These are phyloP conservation scores for Rosa multiflora DNA, from an alignment of 306 rosid species.

Conservation along the genomic window DNA sequence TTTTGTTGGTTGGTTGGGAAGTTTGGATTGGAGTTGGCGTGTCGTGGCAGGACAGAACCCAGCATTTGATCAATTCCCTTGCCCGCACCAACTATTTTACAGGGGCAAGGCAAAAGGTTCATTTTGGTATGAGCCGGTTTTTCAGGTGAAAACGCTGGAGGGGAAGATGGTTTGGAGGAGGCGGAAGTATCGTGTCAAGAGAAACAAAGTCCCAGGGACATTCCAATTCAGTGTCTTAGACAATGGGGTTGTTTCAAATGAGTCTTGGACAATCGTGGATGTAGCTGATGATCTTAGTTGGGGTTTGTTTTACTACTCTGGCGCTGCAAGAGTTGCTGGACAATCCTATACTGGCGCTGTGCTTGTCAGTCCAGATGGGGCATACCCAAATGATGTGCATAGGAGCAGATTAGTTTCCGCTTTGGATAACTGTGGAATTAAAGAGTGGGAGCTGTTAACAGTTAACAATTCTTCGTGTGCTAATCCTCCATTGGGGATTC, in stretches of 20 bases:
- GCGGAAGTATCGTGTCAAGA: constrained; percentile 70
- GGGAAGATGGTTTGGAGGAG: constrained; percentile 83
- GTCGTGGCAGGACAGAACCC: constrained; percentile 87
- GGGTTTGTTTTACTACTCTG: constrained; percentile 81
- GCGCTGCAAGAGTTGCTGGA: constrained; percentile 87
- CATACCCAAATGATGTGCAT: constrained; percentile 47
- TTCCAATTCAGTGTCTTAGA: constrained; percentile 78
- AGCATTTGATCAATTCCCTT: constrained; percentile 85
- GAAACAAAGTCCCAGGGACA: constrained; percentile 65
- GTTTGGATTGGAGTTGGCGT: constrained; percentile 85
- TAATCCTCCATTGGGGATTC: constrained; percentile 4
- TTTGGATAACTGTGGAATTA: constrained; percentile 64
- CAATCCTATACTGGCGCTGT: constrained; percentile 86
- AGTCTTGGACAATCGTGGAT: constrained; percentile 84
- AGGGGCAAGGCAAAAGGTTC: constrained; percentile 85
- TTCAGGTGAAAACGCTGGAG: constrained; percentile 78
- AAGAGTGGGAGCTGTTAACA: constrained; percentile 64
- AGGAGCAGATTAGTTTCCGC: constrained; percentile 46
- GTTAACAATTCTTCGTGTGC: constrained; percentile 60
- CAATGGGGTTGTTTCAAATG: constrained; percentile 87
- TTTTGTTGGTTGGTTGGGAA: constrained; percentile 82
- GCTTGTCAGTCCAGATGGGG: constrained; percentile 78
- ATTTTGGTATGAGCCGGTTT: constrained; percentile 90
- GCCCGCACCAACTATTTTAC: constrained; percentile 83
- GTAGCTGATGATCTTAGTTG: constrained; percentile 71